These are phyloP conservation scores for Berberis thunbergii DNA, from an alignment of 164 flowering plant genomes.

Conservation along the genomic window DNA sequence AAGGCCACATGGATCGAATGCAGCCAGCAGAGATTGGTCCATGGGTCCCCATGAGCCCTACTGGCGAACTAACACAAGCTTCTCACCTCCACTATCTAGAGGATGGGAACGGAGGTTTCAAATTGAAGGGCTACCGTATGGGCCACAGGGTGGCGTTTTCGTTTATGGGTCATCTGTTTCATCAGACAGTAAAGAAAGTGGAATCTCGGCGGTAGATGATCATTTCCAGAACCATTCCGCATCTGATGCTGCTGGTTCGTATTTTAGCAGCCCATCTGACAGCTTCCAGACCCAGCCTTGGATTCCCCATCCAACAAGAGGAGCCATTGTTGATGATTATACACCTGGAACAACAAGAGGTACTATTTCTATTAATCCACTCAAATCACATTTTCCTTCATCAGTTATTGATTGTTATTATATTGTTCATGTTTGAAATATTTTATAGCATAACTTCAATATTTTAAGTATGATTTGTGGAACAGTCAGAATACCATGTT, in stretches of 20 bases:
- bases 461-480: too few relatives aligned
- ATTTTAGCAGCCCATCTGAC: constrained; percentile 70
- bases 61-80: constrained; percentile 84
- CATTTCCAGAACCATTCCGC: constrained; percentile 34
- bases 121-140: constrained; percentile 45
- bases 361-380: constrained; percentile 11
- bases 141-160: constrained; percentile 37
- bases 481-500: too few relatives aligned
- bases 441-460: too few relatives aligned
- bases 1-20: constrained; percentile 90
- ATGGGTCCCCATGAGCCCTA: constrained; percentile 76
- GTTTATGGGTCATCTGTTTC: constrained; percentile 68
- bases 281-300: constrained; percentile 58
- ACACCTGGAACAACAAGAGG: constrained; percentile 42
- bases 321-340: constrained; percentile 39
- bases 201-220: constrained; percentile 51
- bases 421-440: background rate
- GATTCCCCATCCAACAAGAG: constrained; percentile 60
- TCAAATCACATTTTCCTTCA: too few relatives aligned
- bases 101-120: constrained; percentile 66
- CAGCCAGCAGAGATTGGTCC: constrained; percentile 66
- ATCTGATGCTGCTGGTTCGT: constrained; percentile 45
- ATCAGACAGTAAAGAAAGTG: constrained; percentile 62
- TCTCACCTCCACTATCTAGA: constrained; percentile 72
- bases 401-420: background rate